phyloP scores from a whole-genome alignment of 805 yeast species.

The Candida hispaniensis region DNA sequence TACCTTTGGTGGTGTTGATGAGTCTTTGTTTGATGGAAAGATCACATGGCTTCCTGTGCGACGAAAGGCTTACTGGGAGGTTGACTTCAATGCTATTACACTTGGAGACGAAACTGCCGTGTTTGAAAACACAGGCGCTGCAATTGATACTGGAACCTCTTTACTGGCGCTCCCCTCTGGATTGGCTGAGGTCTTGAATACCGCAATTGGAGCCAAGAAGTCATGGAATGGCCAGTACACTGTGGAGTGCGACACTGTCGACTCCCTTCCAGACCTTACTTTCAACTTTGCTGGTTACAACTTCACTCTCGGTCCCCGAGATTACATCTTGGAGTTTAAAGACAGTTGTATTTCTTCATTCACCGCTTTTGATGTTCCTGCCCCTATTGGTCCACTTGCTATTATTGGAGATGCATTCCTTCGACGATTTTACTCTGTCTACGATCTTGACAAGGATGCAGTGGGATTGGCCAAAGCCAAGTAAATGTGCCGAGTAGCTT shows the following conservation, averaged over 20 bases:
- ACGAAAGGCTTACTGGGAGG: slow-evolving; percentile 99
- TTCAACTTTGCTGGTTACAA: slow-evolving; percentile 82
- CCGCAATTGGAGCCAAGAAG: slow-evolving; percentile 95
- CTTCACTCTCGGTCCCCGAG: slow-evolving; percentile 81
- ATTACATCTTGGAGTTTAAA: slow-evolving; percentile 86
- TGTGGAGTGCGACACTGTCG: slow-evolving; percentile 81
- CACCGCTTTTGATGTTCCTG: slow-evolving; percentile 96
- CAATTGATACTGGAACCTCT: slow-evolving; percentile 97
- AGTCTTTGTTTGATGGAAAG: slow-evolving; percentile 64
- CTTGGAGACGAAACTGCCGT: slow-evolving; percentile 87
- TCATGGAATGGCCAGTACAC: slow-evolving; percentile 97
- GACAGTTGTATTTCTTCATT: slow-evolving; percentile 95
- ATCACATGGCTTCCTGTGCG: slow-evolving; percentile 95
- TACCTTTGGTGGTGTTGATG: slow-evolving; percentile 90
- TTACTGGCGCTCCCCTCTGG: slow-evolving; percentile 90
- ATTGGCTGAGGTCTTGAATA: slow-evolving; percentile 86
- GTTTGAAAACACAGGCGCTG: slow-evolving; percentile 81
- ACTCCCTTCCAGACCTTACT: slow-evolving; percentile 78
- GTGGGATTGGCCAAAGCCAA: slow-evolving; percentile 83
- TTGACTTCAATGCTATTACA: slow-evolving; percentile 78
- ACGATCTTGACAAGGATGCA: slow-evolving; percentile 81
- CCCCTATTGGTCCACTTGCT: slow-evolving; percentile 92
- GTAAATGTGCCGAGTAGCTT: too few species aligned
- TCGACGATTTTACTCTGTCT: slow-evolving; percentile 87
- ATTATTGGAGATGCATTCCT: slow-evolving; percentile 96